Evolutionary conservation across 1,284 basidiomycete species (phyloP).

Genomic region (Filobasidium uniguttulatum): DNA sequence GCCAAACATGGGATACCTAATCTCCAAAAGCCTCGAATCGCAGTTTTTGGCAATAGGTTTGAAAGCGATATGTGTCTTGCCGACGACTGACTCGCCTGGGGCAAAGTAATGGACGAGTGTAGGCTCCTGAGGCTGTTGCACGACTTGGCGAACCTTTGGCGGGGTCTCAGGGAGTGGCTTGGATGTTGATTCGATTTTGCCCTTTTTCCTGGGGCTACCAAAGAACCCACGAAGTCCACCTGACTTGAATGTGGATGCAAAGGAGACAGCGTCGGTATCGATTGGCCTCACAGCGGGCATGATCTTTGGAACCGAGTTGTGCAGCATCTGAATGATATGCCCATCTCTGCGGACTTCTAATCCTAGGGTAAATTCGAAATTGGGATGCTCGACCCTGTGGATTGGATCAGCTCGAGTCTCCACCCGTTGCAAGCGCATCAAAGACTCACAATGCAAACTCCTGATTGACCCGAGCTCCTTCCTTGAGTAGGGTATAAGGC

Average conservation of each 20-base stretch:
- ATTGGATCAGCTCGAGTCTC: conserved; percentile 1
- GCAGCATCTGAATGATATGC: conserved; percentile 61
- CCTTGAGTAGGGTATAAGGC: conserved; percentile 53
- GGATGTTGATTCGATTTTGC: too few relatives aligned
- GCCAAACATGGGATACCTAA: conserved; percentile 65
- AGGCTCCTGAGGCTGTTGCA: conserved; percentile 37
- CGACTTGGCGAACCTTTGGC: conserved; percentile 18
- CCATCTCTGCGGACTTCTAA: conserved; percentile 69
- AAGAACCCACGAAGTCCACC: conserved; percentile 49
- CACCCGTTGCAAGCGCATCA: not conserved
- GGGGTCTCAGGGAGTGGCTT: conserved; percentile 23
- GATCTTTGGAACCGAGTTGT: conserved; percentile 38
- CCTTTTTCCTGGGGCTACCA: conserved; percentile 59
- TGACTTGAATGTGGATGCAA: conserved; percentile 16
- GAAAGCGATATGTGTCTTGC: conserved; percentile 67
- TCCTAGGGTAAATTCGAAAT: conserved; percentile 77
- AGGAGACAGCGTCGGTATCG: conserved; percentile 5
- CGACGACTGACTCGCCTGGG: conserved; percentile 50
- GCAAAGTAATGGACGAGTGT: conserved; percentile 71
- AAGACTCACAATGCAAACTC: conserved; percentile 77
- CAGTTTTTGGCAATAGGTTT: conserved; percentile 68
- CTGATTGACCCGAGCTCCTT: conserved; percentile 63
- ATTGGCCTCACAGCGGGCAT: conserved; percentile 26
- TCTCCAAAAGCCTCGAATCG: conserved; percentile 68
- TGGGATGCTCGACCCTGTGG: conserved; percentile 43